Evolutionary conservation across 164 flowering plant genomes (phyloP).

Genomic region (Platanus orientalis): DNA sequence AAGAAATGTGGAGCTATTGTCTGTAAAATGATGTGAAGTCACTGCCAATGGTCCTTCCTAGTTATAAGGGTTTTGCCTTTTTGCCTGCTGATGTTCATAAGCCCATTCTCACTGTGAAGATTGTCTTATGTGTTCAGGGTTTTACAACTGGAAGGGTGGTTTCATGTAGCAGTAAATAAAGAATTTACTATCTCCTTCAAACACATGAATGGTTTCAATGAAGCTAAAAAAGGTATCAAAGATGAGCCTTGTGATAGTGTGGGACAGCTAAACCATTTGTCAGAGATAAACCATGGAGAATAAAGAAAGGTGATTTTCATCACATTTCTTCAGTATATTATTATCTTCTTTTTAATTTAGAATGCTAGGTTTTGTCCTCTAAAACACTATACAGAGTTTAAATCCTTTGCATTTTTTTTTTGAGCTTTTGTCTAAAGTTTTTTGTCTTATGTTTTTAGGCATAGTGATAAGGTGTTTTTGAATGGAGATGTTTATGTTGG

Average conservation of each 20-base stretch:
- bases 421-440: neutral
- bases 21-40: too few relatives aligned
- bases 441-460: conserved; percentile 14
- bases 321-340: neutral
- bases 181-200: too few relatives aligned
- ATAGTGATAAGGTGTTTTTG: conserved; percentile 29
- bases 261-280: neutral
- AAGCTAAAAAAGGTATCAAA: neutral
- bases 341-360: too few relatives aligned
- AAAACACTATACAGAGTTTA: neutral
- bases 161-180: too few relatives aligned
- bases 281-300: conserved; percentile 12
- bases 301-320: conserved; percentile 11
- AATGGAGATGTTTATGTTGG: conserved; percentile 81
- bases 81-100: too few relatives aligned
- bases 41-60: too few relatives aligned
- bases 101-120: conserved; percentile 1
- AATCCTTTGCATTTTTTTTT: neutral
- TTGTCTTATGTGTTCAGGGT: conserved; percentile 2
- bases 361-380: neutral
- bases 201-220: too few relatives aligned
- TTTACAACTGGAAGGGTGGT: too few relatives aligned
- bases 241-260: neutral
- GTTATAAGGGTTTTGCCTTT: too few relatives aligned
- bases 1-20: too few relatives aligned